A percentile compares a stretch with the other conserved stretches of the same genome.
These are phyloP conservation scores for Teratosphaeria viscida DNA, from an alignment of 2,329 filamentous ascomycete genomes.

Conservation along the genomic window DNA sequence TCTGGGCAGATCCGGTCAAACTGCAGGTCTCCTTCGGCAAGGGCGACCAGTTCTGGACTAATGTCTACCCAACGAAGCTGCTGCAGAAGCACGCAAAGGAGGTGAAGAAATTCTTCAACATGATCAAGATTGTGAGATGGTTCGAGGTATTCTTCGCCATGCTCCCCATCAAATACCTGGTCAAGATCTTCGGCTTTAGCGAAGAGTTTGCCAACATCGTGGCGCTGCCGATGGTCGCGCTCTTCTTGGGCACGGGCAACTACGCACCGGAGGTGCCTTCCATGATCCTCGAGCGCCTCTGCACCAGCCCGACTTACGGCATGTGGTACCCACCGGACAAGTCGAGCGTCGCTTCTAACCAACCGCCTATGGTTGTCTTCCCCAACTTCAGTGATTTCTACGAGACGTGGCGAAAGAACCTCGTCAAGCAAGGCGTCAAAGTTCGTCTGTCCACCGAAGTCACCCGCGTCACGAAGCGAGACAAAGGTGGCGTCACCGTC, in stretches of 20 bases:
- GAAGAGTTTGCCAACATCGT: conserved; percentile 62
- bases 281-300: conserved; percentile 49
- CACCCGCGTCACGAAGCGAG: conserved; percentile 41
- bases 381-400: conserved; percentile 54
- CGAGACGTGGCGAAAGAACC: conserved; percentile 45
- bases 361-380: conserved; percentile 51
- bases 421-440: conserved; percentile 45
- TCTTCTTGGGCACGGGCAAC: conserved; percentile 67
- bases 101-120: conserved; percentile 43
- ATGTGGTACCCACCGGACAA: conserved; percentile 48
- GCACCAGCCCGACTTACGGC: conserved; percentile 45
- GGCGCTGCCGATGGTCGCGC: conserved; percentile 58
- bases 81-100: conserved; percentile 46
- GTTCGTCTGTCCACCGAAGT: conserved; percentile 49
- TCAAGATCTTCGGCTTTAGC: conserved; percentile 58
- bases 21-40: conserved; percentile 56
- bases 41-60: conserved; percentile 54
- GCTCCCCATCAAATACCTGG: conserved; percentile 52
- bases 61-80: conserved; percentile 52
- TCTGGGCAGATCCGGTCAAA: conserved; percentile 47
- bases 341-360: conserved; percentile 38
- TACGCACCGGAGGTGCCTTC: conserved; percentile 61
- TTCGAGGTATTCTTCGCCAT: conserved; percentile 52
- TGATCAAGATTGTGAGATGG: conserved; percentile 48
- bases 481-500: conserved; percentile 43